Base-by-base conservation (phyloP, 1,284 basidiomycete genomes). In the Stereum hirsutum region DNA sequence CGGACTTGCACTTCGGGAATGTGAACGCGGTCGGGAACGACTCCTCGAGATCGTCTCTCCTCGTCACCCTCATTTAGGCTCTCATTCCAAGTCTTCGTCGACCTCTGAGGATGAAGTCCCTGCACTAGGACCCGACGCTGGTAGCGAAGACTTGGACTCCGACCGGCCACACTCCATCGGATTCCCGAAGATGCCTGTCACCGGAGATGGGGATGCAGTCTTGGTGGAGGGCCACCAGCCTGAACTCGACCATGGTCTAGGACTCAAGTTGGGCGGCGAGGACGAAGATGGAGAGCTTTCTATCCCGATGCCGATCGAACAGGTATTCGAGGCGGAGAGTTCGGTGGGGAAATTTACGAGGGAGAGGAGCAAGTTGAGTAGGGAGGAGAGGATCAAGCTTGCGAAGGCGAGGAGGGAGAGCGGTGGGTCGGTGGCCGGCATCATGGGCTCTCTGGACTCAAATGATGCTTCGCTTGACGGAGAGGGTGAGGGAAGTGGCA, bases 261-360 rank as follows among this genome's bases (percentile, higher is more conserved):
- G n/a, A n/a, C n/a, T n/a, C n/a, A n/a, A n/a, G n/a, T n/a, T n/a
- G n/a, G n/a, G n/a, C n/a, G n/a, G n/a, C n/a, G n/a, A n/a, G n/a
- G n/a, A n/a, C 65, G 12, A 72, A 70, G n/a, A 52, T 66, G 19
- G 77, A 80, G 56, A 58, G 81, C 5, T 56, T 82, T 15, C 53
- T 74, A 7, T 60, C 66, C 70, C 73, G 5, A 71, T 69, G 0
- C 83, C 83, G 6, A 68, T 76, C 35, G 85, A 89, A 52, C 82
- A 86, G 54, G 83, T 89, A 17, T 89, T 77, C 52, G 85, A 88
- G 55, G 75, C 74, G 3, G 81, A 85, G 4, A 61, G 75, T 4
- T 70, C 62, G 1, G 54, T 45, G 32, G 47, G 25, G 21, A 31
- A 17, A 19, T 44, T 74, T 49, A 56, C 58, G 36, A 63, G 81